A percentile compares a stretch with the other conserved stretches of the same genome.
Conservation (phyloP, 257 asterid genomes). For the Prunella vulgaris region DNA sequence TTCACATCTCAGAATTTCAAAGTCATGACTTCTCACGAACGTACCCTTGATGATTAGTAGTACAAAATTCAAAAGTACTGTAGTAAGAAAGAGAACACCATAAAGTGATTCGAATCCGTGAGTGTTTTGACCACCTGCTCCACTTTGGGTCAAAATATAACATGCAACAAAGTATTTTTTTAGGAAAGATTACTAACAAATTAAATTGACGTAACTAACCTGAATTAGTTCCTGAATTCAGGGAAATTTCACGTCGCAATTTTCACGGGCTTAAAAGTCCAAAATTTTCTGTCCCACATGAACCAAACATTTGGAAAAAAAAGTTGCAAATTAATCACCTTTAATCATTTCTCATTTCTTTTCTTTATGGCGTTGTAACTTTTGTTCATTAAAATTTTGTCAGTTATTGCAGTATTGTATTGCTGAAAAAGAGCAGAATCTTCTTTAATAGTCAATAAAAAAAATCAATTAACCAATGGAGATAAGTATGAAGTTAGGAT, state of each 20-base stretch:
- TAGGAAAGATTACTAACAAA: no score
- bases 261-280: slow-evolving; percentile 5
- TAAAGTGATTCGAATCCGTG: not conserved
- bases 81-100: not conserved
- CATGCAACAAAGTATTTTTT: no score
- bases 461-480: no score
- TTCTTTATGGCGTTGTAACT: not conserved
- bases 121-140: no score
- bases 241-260: slow-evolving; percentile 4
- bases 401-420: no score
- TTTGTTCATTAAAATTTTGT: not conserved
- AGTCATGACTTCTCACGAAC: no score
- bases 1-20: no score
- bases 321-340: not conserved
- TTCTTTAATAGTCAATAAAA: no score
- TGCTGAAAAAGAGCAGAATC: no score
- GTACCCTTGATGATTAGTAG: not conserved
- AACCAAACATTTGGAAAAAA: not conserved
- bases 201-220: no score
- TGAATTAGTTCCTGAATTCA: not conserved
- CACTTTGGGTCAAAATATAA: no score
- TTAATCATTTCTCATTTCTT: not conserved
- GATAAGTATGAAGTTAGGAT: no score
- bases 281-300: slow-evolving; percentile 1
- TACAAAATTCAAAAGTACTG: not conserved